phyloP scores from a whole-genome alignment of 1,139 yeast species.

The Scheffersomyces lignicola region DNA sequence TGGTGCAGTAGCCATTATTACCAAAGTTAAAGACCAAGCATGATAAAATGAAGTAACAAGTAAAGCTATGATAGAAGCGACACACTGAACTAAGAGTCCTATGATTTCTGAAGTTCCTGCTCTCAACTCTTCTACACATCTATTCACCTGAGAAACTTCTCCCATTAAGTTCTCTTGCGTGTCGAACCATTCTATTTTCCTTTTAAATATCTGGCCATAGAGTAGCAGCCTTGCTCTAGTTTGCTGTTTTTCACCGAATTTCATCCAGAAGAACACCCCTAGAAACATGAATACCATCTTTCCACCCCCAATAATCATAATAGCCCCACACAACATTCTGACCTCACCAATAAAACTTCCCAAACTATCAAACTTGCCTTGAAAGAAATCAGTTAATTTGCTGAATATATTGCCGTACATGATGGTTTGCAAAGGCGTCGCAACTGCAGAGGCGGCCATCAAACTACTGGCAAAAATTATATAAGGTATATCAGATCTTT shows the following conservation, averaged over 20 bases:
- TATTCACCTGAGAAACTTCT: slow-evolving; percentile 59
- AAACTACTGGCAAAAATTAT: slow-evolving; percentile 22
- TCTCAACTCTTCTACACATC: slow-evolving; percentile 79
- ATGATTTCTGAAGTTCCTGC: slow-evolving; percentile 68
- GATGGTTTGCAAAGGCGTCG: slow-evolving; percentile 64
- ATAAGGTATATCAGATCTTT: slow-evolving; percentile 21
- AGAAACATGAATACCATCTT: slow-evolving; percentile 54
- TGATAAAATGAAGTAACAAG: slow-evolving; percentile 68
- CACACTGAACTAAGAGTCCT: slow-evolving; percentile 55
- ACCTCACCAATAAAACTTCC: slow-evolving; percentile 43
- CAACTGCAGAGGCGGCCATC: slow-evolving; percentile 44
- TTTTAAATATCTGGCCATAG: slow-evolving; percentile 35
- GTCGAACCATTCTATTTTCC: slow-evolving; percentile 62
- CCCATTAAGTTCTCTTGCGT: slow-evolving; percentile 55
- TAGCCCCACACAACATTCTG: slow-evolving; percentile 49
- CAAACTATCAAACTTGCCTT: slow-evolving; percentile 24
- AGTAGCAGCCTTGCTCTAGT: slow-evolving; percentile 51
- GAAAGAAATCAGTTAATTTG: slow-evolving; percentile 40
- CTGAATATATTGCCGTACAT: slow-evolving; percentile 66
- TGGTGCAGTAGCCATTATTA: slow-evolving; percentile 73
- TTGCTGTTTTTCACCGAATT: slow-evolving; percentile 73
- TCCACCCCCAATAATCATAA: slow-evolving; percentile 59
- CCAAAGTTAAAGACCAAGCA: slow-evolving; percentile 82
- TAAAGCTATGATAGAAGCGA: slow-evolving; percentile 54
- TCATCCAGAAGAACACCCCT: slow-evolving; percentile 63